Evolutionary conservation across 768 basidiomycete genomes (phyloP).

Genomic region (Boletus rubroflammeus): DNA sequence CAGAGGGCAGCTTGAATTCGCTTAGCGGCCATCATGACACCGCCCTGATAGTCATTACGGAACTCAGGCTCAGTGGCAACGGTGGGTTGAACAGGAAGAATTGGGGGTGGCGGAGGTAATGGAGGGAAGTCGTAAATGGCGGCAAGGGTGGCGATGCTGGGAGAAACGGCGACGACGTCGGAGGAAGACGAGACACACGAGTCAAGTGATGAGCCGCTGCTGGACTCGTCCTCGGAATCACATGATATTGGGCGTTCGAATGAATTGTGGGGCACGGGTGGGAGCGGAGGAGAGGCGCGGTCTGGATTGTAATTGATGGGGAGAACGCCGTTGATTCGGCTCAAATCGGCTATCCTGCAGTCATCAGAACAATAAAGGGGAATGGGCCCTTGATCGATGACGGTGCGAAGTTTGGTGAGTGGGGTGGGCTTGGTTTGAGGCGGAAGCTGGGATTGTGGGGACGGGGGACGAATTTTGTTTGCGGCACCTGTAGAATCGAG

Average conservation of each 20-base stretch:
- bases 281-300: constrained; percentile 38
- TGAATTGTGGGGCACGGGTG: constrained; percentile 41
- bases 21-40: constrained; percentile 67
- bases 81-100: constrained; percentile 24
- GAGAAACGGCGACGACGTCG: constrained; percentile 17
- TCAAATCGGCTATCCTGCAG: constrained; percentile 61
- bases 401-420: constrained; percentile 52
- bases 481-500: constrained; percentile 22
- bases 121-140: constrained; percentile 47
- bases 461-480: constrained; percentile 11
- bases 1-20: constrained; percentile 49
- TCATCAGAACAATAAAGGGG: constrained; percentile 84
- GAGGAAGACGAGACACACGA: constrained; percentile 29
- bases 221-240: constrained; percentile 42
- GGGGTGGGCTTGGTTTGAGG: constrained; percentile 26
- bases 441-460: constrained; percentile 21
- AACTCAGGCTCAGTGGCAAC: constrained; percentile 27
- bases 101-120: constrained; percentile 50
- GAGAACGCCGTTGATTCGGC: constrained; percentile 37
- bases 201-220: constrained; percentile 37
- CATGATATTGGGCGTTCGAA: constrained; percentile 24
- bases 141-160: constrained; percentile 38
- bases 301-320: constrained; percentile 48
- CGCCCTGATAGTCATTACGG: constrained; percentile 47
- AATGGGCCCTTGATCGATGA: constrained; percentile 78